Conservation (phyloP, 805 yeast genomes). For the Spathaspora sp. region DNA sequence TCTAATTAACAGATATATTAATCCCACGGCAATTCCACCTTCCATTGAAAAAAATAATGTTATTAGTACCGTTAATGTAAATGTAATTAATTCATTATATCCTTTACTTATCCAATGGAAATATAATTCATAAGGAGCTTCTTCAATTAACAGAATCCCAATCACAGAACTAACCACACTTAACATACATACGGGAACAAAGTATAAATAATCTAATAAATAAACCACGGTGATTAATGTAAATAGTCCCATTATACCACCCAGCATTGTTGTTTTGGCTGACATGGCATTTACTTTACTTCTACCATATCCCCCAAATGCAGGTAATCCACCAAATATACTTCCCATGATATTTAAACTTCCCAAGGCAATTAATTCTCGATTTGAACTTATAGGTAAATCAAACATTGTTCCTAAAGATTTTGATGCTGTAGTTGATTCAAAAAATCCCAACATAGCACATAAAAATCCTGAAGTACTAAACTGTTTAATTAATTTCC, state of each 20-base stretch:
- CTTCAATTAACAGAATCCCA: slow-evolving; percentile 64
- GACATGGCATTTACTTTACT: slow-evolving; percentile 83
- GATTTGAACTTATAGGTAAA: slow-evolving; percentile 72
- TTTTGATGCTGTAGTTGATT: slow-evolving; percentile 89
- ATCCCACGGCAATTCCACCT: slow-evolving; percentile 86
- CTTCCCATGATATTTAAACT: slow-evolving; percentile 63
- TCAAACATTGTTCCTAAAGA: slow-evolving; percentile 74
- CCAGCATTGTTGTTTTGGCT: slow-evolving; percentile 82
- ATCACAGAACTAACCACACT: slow-evolving; percentile 78
- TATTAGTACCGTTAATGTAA: slow-evolving; percentile 35
- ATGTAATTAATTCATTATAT: slow-evolving; percentile 63
- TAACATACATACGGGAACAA: slow-evolving; percentile 73
- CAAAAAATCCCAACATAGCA: slow-evolving; percentile 87
- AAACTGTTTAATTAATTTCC: slow-evolving; percentile 48
- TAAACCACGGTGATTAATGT: slow-evolving; percentile 64
- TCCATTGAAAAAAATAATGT: slow-evolving; percentile 64
- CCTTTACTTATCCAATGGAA: slow-evolving; percentile 77
- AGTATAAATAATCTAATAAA: slow-evolving; percentile 61
- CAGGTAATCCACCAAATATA: slow-evolving; percentile 71
- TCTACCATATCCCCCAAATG: slow-evolving; percentile 95
- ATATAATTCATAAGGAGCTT: slow-evolving; percentile 71
- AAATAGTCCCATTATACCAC: slow-evolving; percentile 73
- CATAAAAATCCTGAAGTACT: slow-evolving; percentile 68
- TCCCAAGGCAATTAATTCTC: slow-evolving; percentile 91
- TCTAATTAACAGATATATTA: slow-evolving; percentile 71